Conservation (phyloP, 805 yeast genomes). For the Brettanomyces bruxellensis region DNA sequence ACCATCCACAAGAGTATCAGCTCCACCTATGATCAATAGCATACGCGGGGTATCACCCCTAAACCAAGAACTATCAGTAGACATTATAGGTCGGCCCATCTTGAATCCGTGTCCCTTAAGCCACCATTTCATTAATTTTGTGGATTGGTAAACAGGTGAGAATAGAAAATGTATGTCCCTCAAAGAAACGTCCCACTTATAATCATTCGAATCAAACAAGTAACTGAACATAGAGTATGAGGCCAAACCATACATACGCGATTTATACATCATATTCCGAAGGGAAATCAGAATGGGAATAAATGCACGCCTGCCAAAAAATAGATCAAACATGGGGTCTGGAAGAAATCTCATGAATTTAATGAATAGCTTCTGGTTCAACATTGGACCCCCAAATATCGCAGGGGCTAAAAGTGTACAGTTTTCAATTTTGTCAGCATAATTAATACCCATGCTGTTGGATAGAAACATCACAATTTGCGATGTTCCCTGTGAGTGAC, state of each 20-base stretch:
- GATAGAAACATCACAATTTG: slow-evolving; percentile 69
- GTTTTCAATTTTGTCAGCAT: slow-evolving; percentile 42
- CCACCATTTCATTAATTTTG: slow-evolving; percentile 92
- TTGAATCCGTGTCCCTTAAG: slow-evolving; percentile 41
- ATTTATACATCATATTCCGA: slow-evolving; percentile 40
- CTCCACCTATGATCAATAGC: slow-evolving; percentile 59
- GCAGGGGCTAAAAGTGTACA: slow-evolving; percentile 88
- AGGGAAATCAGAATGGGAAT: slow-evolving; percentile 63
- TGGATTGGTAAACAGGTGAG: slow-evolving; percentile 76
- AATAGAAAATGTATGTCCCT: slow-evolving; percentile 73
- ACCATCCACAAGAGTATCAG: slow-evolving; percentile 76
- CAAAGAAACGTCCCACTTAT: slow-evolving; percentile 59
- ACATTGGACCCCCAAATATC: slow-evolving; percentile 71
- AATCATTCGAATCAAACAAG: slow-evolving; percentile 81
- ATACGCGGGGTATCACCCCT: slow-evolving; percentile 44
- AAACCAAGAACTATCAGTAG: slow-evolving; percentile 49
- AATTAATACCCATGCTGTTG: slow-evolving; percentile 29
- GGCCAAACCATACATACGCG: slow-evolving; percentile 47
- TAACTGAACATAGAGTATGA: slow-evolving; percentile 82
- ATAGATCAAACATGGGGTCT: slow-evolving; percentile 31
- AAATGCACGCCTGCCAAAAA: slow-evolving; percentile 74
- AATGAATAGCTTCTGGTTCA: slow-evolving; percentile 55
- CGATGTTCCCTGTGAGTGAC: slow-evolving; percentile 93
- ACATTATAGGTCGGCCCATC: slow-evolving; percentile 37
- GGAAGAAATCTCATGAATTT: slow-evolving; percentile 50